Conservation (phyloP, 2,329 filamentous ascomycete genomes). For the Elsinoe ampelina region DNA sequence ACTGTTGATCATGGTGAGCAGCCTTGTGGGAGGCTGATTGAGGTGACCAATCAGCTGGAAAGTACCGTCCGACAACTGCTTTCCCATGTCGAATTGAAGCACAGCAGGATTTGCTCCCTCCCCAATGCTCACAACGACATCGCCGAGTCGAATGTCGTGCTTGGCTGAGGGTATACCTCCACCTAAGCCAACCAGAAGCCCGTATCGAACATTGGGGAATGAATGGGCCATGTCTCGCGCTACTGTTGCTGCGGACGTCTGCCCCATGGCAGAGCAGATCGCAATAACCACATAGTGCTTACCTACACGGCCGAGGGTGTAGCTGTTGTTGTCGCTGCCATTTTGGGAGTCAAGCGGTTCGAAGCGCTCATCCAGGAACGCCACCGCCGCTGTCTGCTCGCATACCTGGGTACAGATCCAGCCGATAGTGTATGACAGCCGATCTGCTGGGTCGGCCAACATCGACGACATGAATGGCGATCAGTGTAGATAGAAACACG, state of each 20-base stretch:
- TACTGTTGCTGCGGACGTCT: constrained; percentile 19
- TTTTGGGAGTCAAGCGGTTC: constrained; percentile 13
- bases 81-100: background rate
- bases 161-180: constrained; percentile 18
- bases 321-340: constrained; percentile 20
- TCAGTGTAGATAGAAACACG: background rate
- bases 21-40: constrained; percentile 12
- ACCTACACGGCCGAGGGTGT: constrained; percentile 25
- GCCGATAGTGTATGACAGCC: constrained; percentile 26
- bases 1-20: constrained; percentile 14
- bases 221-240: constrained; percentile 18
- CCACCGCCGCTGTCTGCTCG: constrained; percentile 32
- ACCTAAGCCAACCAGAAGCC: constrained; percentile 19
- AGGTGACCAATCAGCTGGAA: background rate
- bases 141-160: constrained; percentile 24
- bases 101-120: background rate
- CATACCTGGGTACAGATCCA: constrained; percentile 36
- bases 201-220: constrained; percentile 17
- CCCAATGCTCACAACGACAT: constrained; percentile 19
- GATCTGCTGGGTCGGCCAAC: background rate
- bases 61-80: background rate
- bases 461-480: background rate
- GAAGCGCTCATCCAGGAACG: constrained; percentile 34
- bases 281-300: constrained; percentile 29
- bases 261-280: constrained; percentile 17